Conservation (phyloP, 1,139 yeast species). For the Torulaspora globosa region DNA sequence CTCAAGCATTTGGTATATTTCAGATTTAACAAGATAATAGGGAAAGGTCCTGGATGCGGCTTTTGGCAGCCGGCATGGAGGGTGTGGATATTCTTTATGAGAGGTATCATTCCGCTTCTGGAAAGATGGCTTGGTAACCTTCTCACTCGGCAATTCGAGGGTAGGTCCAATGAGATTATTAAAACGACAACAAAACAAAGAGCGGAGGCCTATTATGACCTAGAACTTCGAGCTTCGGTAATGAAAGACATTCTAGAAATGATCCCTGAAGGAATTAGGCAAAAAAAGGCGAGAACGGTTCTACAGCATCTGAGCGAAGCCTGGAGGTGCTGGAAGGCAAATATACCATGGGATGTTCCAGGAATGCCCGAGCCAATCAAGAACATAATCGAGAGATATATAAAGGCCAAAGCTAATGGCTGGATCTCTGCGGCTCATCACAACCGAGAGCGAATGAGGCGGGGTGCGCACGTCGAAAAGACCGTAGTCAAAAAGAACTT, state of each 20-base stretch:
- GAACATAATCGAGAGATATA: constrained; percentile 78
- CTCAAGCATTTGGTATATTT: constrained; percentile 86
- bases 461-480: constrained; percentile 89
- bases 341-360: constrained; percentile 96
- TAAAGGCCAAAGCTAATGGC: constrained; percentile 93
- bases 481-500: constrained; percentile 89
- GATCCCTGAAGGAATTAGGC: constrained; percentile 94
- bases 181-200: constrained; percentile 94
- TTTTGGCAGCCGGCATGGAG: constrained; percentile 99
- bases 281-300: constrained; percentile 79
- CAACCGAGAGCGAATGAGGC: constrained; percentile 80
- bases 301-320: constrained; percentile 95
- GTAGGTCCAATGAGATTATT: constrained; percentile 88
- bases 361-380: constrained; percentile 92
- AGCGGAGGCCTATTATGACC: constrained; percentile 88
- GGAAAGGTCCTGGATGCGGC: constrained; percentile 99
- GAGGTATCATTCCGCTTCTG: constrained; percentile 89
- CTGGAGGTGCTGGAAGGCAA: constrained; percentile 99
- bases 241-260: constrained; percentile 93
- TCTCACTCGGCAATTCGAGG: constrained; percentile 91
- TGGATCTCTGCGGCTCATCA: constrained; percentile 94
- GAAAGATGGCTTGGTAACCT: constrained; percentile 95
- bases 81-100: constrained; percentile 86
- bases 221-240: constrained; percentile 89
- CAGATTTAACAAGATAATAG: constrained; percentile 72